Conservation (phyloP, 352 stramenopile species). For the Blastocystis sp. region DNA sequence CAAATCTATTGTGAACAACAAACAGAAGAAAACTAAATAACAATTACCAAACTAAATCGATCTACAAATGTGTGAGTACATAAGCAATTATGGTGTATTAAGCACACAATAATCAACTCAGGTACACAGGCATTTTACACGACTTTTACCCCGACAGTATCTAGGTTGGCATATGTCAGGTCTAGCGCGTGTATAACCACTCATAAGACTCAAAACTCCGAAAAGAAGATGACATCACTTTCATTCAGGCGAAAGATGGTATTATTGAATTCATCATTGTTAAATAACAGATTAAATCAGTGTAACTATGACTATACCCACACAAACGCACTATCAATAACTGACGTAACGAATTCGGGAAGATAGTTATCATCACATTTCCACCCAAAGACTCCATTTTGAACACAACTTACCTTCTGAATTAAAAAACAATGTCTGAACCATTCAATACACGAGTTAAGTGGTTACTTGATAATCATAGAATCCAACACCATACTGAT, state of each 20-base stretch:
- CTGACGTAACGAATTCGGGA: slow-evolving; percentile 40
- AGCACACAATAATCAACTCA: slow-evolving; percentile 63
- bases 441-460: slow-evolving; percentile 28
- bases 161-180: slow-evolving; percentile 34
- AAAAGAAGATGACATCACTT: slow-evolving; percentile 48
- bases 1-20: background rate
- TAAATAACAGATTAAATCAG: slow-evolving; percentile 25
- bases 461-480: slow-evolving; percentile 39
- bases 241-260: slow-evolving; percentile 65
- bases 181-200: slow-evolving; percentile 56
- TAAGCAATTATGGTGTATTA: slow-evolving; percentile 61
- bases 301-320: slow-evolving; percentile 66
- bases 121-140: slow-evolving; percentile 62
- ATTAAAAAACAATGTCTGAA: slow-evolving; percentile 26
- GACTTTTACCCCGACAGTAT: slow-evolving; percentile 61
- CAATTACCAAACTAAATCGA: background rate
- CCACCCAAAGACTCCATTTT: background rate
- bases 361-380: slow-evolving; percentile 64
- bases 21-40: slow-evolving; percentile 5
- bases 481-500: background rate
- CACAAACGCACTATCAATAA: slow-evolving; percentile 57
- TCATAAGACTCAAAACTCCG: slow-evolving; percentile 28
- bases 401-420: slow-evolving; percentile 16
- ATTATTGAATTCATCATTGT: slow-evolving; percentile 48
- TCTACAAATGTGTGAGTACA: slow-evolving; percentile 53